A percentile compares a stretch with the other conserved stretches of the same genome.
phyloP scores from a whole-genome alignment of 208 protist species.

The Acanthamoeba quina region DNA sequence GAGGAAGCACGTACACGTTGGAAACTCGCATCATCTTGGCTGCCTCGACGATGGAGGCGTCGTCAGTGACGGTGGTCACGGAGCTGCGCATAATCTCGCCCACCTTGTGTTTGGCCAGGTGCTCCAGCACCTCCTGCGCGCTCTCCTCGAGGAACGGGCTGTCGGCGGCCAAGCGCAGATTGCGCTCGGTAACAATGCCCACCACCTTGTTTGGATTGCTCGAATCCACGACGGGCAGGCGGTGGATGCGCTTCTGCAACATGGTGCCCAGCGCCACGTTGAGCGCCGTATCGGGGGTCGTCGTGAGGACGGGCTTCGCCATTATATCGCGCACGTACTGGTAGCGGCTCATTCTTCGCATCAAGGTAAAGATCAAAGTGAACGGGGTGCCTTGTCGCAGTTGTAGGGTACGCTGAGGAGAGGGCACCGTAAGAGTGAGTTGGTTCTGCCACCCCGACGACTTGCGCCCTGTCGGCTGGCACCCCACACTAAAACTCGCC shows the following conservation, averaged over 20 bases:
- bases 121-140: conserved; percentile 77
- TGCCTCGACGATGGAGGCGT: conserved; percentile 74
- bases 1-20: conserved; percentile 59
- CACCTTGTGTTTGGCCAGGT: conserved; percentile 76
- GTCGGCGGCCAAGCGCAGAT: conserved; percentile 79
- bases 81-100: conserved; percentile 70
- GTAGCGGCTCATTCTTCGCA: conserved; percentile 64
- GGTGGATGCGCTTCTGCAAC: conserved; percentile 59
- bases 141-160: conserved; percentile 78
- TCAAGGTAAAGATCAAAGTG: background rate
- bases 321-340: conserved; percentile 58
- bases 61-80: conserved; percentile 75
- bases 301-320: conserved; percentile 64
- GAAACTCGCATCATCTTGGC: conserved; percentile 79
- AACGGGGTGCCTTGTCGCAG: too few species aligned
- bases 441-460: background rate
- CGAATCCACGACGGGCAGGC: conserved; percentile 70
- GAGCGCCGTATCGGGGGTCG: conserved; percentile 43
- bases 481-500: background rate
- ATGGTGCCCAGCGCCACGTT: conserved; percentile 56
- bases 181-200: conserved; percentile 81
- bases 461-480: too few species aligned
- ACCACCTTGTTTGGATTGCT: conserved; percentile 20
- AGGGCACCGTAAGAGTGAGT: background rate
- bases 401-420: too few species aligned